Evolutionary conservation across 164 flowering plant genomes (phyloP).

Genomic region (Vitis amurensis): DNA sequence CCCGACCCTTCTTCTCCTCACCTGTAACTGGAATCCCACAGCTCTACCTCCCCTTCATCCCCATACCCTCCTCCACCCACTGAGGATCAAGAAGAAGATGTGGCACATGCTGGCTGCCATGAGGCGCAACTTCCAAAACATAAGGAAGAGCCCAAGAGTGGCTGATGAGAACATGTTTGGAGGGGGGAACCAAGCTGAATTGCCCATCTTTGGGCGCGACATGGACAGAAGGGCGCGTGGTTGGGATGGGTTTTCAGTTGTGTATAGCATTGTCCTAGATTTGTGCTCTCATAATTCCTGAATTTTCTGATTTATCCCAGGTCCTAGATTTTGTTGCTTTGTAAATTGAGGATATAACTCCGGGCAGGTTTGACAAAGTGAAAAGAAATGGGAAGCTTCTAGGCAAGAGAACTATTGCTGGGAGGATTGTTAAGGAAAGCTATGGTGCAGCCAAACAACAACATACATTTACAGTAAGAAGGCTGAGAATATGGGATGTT

Average conservation of each 20-base stretch:
- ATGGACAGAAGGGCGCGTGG: neutral
- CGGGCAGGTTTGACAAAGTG: too few species aligned
- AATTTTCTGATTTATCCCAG: too few species aligned
- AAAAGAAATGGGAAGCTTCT: too few species aligned
- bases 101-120: slow-evolving; percentile 27
- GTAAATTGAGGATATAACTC: too few species aligned
- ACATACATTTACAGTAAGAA: too few species aligned
- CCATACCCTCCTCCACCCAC: neutral
- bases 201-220: neutral
- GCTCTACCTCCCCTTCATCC: neutral
- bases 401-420: too few species aligned
- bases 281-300: too few species aligned
- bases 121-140: slow-evolving; percentile 34
- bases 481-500: too few species aligned
- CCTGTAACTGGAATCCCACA: neutral
- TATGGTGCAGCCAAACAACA: too few species aligned
- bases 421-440: too few species aligned
- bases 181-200: slow-evolving; percentile 12
- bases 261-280: slow-evolving; percentile 18
- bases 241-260: slow-evolving; percentile 11
- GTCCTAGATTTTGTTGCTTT: too few species aligned
- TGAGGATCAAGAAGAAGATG: slow-evolving; percentile 17
- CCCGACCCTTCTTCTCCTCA: neutral
- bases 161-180: slow-evolving; percentile 59
- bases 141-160: slow-evolving; percentile 43